Base-by-base conservation (phyloP, 495 filamentous ascomycete species). In the Penicillium argentinense region DNA sequence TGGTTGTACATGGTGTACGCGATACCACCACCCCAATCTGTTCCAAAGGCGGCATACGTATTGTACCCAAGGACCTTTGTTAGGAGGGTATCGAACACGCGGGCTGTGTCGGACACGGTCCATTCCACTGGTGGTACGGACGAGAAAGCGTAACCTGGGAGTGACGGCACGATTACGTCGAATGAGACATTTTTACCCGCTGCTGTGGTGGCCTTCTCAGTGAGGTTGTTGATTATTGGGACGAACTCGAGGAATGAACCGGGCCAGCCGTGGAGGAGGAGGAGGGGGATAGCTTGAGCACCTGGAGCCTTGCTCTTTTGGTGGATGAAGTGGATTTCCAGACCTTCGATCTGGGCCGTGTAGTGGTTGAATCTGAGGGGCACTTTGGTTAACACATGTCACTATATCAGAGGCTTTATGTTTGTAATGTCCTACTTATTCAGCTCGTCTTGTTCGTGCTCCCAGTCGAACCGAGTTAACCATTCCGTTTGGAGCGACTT, bases 241-340 rank as follows among this genome's bases (percentile, higher is more conserved):
- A 33, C 41, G 9, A 63, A 62, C 43, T 71, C 66, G 12, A 57
- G 48, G 39, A 71, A 71, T 16, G 66, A 68, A 9, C 69, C 66
- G 2, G 68, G 68, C 68, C 71, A 71, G 17, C 68, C 62, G 42
- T 69, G 62, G 26, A 68, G 33, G 25, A 71, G 50, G 16, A 71
- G 56, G 8, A 69, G 43, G 7, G 66, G 68, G 9, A 66, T 68
- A 11, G 64, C 58, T 25, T 55, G 44, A 7, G 14, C 1, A 2
- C 11, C 11, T 26, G 5, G 16, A 39, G 36, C 36, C 16, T 23
- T 19, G 4, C 14, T n/a, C 32, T 17, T 34, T 34, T 34, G 14
- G 22, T 39, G 36, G 36, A 39, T 23, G n/a, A 39, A 39, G 19
- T 39, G 36, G 11, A 39, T 39, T 23, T 39, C 22, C 16, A 39